Evolutionary conservation across 2,329 filamentous ascomycete genomes (phyloP), one percentile per base, ranked within the genome.

Genomic region (Colletotrichum sp.): DNA sequence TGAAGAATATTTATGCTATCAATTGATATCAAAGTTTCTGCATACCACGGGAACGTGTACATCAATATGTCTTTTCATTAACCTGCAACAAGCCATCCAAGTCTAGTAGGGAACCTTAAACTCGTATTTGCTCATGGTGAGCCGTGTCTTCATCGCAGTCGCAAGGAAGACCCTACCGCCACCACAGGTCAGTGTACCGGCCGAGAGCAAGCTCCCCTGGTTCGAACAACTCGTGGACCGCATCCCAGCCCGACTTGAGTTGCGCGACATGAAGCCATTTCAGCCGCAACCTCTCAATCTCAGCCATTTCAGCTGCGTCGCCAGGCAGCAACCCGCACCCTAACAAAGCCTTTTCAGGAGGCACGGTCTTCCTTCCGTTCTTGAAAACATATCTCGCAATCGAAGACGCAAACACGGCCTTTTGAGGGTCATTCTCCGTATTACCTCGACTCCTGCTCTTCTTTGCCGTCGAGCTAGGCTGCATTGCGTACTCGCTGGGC

Each of bases 321-420:
- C 89, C 86, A 0, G 96, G 96, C 62, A 98, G 86, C 82, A 98
- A 87, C 1, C 93, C 92, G 61, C 93, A 93, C 48, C 93, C 90
- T 43, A 90, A 87, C 30, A 98, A 87, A 12, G 96, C 88, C 60
- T 94, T 88, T 78, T 96, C 94, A 0, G 96, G 96, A 76, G 96
- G 92, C 6, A 98, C 91, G 0, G 96, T 98, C 80, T 96, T 88
- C 36, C 96, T 89, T 1, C 94, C 94, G 72, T 95, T 89, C 87
- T 96, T 96, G 82, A 95, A 92, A 32, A 96, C 94, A 82, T 96
- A 96, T 86, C 96, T 96, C 85, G 91, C 93, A 52, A 96, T 84
- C 0, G 92, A 93, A 1, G 93, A 93, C 1, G 94, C 94, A 78
- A 93, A 90, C 32, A 96, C 89, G 71, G 90, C 91, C 83, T 90